Evolutionary conservation across 352 stramenopile species (phyloP).

Genomic region (Globisporangium canariense): DNA sequence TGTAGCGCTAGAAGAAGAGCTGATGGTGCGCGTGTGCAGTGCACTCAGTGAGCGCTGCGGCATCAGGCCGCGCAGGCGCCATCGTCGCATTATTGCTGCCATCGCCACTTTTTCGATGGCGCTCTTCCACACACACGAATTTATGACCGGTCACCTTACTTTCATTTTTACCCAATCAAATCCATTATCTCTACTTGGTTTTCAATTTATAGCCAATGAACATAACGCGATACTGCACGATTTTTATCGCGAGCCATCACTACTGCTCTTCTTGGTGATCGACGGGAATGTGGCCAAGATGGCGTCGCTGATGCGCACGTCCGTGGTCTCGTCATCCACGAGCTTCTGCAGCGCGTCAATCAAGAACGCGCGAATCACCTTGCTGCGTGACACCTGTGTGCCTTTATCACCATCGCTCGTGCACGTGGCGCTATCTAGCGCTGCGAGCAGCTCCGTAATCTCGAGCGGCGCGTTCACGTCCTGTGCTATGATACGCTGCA

Average conservation of each 20-base stretch:
- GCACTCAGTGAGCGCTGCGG: constrained; percentile 4
- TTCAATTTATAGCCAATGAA: constrained; percentile 4
- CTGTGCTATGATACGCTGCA: constrained; percentile 53
- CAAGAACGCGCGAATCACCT: constrained; percentile 32
- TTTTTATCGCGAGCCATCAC: constrained; percentile 2
- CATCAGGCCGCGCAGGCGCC: constrained; percentile 8
- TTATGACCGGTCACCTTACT: not conserved
- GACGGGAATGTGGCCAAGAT: constrained; percentile 30
- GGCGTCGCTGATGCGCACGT: constrained; percentile 35
- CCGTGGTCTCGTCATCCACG: constrained; percentile 26
- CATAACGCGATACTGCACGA: not conserved
- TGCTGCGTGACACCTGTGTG: constrained; percentile 19
- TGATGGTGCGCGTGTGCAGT: not conserved
- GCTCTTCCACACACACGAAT: not conserved
- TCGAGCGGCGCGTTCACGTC: constrained; percentile 45
- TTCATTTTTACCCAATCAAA: not conserved
- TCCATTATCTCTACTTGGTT: not conserved
- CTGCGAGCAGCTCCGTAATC: constrained; percentile 32
- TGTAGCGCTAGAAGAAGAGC: not conserved
- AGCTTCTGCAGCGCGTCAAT: constrained; percentile 26
- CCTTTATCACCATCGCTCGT: constrained; percentile 2
- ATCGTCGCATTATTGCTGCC: constrained; percentile 7
- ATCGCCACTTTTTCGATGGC: not conserved
- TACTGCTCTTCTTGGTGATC: constrained; percentile 13
- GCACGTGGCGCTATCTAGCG: constrained; percentile 26